Percentiles rank a stretch among this genome's conserved stretches.
These are phyloP conservation scores for Tricholoma matsutake DNA, from an alignment of 768 basidiomycete genomes.

Conservation along the genomic window DNA sequence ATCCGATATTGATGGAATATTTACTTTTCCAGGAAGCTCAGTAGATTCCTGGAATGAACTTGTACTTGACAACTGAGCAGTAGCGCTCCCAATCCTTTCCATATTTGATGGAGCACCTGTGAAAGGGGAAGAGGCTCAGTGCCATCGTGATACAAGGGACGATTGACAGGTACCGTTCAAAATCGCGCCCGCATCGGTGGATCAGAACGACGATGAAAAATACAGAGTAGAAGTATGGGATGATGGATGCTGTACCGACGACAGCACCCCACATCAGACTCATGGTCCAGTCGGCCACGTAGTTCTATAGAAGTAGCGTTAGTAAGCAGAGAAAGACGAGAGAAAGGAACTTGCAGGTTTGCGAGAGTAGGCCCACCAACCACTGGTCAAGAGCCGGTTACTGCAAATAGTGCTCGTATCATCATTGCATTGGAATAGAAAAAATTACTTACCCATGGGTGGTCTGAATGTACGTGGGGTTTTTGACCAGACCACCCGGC, in stretches of 20 bases:
- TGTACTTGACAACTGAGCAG: conserved; percentile 83
- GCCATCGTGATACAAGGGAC: neutral
- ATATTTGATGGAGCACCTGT: conserved; percentile 82
- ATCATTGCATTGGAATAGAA: neutral
- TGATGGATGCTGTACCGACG: conserved; percentile 71
- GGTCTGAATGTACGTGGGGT: conserved; percentile 92
- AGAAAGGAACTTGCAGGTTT: conserved; percentile 68
- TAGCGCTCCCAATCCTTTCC: conserved; percentile 94
- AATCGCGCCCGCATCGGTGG: conserved; percentile 91
- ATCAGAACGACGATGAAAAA: conserved; percentile 94
- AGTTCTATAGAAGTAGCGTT: conserved; percentile 54
- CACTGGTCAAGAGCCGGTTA: conserved; percentile 86
- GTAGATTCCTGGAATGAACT: conserved; percentile 87
- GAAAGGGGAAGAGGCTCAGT: conserved; percentile 7
- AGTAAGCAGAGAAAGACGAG: neutral
- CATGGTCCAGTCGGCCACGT: conserved; percentile 91
- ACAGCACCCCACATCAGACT: conserved; percentile 81
- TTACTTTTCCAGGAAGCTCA: conserved; percentile 30
- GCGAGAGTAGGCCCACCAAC: conserved; percentile 93
- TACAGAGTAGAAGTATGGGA: conserved; percentile 95
- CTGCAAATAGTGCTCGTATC: conserved; percentile 33
- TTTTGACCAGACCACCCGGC: conserved; percentile 75
- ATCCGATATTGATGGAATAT: neutral
- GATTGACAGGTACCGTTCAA: conserved; percentile 66
- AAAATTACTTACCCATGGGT: conserved; percentile 66